phyloP scores from a whole-genome alignment of 1,284 basidiomycete genomes.

The Bjerkandera adusta region DNA sequence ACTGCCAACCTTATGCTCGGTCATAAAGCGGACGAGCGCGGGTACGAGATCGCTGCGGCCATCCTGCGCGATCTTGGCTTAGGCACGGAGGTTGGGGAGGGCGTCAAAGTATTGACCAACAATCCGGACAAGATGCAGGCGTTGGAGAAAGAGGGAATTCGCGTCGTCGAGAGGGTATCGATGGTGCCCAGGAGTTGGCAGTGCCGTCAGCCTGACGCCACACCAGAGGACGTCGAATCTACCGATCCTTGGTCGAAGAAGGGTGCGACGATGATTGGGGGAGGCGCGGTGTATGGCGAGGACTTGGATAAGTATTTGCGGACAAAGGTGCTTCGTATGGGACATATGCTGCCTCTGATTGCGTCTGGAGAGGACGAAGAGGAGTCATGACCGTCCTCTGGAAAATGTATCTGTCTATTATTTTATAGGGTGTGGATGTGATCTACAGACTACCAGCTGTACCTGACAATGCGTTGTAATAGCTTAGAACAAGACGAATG shows the following conservation, averaged over 20 bases:
- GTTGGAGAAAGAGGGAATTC: constrained; percentile 81
- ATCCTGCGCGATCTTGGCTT: constrained; percentile 90
- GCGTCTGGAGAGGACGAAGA: constrained; percentile 20
- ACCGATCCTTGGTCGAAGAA: constrained; percentile 43
- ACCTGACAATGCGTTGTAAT: too few species aligned
- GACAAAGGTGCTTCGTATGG: constrained; percentile 97
- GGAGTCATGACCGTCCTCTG: constrained; percentile 14
- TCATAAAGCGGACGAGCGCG: constrained; percentile 91
- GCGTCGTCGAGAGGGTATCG: constrained; percentile 81
- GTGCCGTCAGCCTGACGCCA: constrained; percentile 34
- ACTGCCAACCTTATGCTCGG: constrained; percentile 96
- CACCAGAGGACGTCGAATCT: constrained; percentile 22
- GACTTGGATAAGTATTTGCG: constrained; percentile 95
- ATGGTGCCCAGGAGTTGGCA: constrained; percentile 97
- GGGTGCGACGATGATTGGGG: constrained; percentile 86
- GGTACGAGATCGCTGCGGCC: constrained; percentile 89
- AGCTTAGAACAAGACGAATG: too few species aligned
- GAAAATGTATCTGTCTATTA: background rate
- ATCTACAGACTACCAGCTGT: background rate
- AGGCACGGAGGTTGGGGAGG: constrained; percentile 53
- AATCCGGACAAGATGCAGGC: constrained; percentile 97
- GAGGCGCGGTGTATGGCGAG: constrained; percentile 74
- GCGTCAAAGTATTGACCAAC: constrained; percentile 89
- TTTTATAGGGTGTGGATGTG: background rate
- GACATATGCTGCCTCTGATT: constrained; percentile 79